Conservation (phyloP, 2,329 filamentous ascomycete genomes). For the Elsinoe arachidis region DNA sequence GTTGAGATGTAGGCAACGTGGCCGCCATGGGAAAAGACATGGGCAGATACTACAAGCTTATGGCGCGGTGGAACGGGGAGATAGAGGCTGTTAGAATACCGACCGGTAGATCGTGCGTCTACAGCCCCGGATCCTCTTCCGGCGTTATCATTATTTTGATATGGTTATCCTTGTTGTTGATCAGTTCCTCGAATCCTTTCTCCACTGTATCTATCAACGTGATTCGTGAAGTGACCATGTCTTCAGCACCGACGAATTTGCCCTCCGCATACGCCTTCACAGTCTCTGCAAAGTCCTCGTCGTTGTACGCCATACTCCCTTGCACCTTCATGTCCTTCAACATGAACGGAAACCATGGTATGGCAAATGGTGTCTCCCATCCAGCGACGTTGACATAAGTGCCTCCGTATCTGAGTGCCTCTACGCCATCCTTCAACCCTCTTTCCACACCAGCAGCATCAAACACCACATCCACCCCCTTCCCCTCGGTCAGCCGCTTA, state of each 20-base stretch:
- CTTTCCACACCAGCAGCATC: slow-evolving; percentile 19
- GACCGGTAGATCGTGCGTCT: too few relatives aligned
- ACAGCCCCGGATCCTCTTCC: too few relatives aligned
- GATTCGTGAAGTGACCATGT: slow-evolving; percentile 1
- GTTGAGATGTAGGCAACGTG: too few relatives aligned
- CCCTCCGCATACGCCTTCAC: slow-evolving; percentile 11
- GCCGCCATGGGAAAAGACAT: too few relatives aligned
- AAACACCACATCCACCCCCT: slow-evolving; percentile 20
- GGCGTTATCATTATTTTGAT: slow-evolving; percentile 48
- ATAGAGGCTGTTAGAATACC: too few relatives aligned
- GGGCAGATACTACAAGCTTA: too few relatives aligned
- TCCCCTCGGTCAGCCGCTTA: slow-evolving; percentile 14
- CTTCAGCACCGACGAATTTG: slow-evolving; percentile 9
- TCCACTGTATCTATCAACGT: not conserved
- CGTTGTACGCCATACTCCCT: slow-evolving; percentile 17
- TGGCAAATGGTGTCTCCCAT: slow-evolving; percentile 15
- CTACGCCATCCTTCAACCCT: slow-evolving; percentile 18
- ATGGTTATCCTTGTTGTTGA: slow-evolving; percentile 46
- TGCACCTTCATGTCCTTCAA: slow-evolving; percentile 18
- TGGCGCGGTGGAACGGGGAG: too few relatives aligned
- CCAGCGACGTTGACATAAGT: slow-evolving; percentile 20
- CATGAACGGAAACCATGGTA: slow-evolving; percentile 15
- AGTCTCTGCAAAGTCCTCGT: slow-evolving; percentile 16
- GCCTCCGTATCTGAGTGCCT: slow-evolving; percentile 18
- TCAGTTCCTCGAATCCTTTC: slow-evolving; percentile 10